These are phyloP conservation scores for Coniella lustricola DNA, from an alignment of 2,329 filamentous ascomycete species.

Conservation along the genomic window DNA sequence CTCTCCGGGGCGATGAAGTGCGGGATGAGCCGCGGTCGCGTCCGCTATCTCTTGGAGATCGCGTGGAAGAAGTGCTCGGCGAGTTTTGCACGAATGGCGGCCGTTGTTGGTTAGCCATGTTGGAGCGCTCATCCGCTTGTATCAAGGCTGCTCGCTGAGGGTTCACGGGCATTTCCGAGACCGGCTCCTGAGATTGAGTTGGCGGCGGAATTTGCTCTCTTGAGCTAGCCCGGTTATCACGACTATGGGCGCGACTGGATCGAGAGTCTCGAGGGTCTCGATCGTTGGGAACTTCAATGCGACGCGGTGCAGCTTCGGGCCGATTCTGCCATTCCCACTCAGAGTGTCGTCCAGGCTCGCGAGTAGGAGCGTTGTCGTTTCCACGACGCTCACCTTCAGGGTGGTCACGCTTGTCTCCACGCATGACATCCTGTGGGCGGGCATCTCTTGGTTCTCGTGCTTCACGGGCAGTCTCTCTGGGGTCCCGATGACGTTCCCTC, in stretches of 20 bases:
- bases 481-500: constrained; percentile 13
- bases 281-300: constrained; percentile 27
- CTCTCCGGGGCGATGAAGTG: constrained; percentile 44
- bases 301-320: constrained; percentile 26
- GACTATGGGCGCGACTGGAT: constrained; percentile 25
- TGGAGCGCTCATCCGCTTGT: constrained; percentile 30
- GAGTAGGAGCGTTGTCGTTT: constrained; percentile 28
- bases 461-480: constrained; percentile 23
- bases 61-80: constrained; percentile 28
- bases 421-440: constrained; percentile 10
- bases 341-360: constrained; percentile 29
- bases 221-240: constrained; percentile 18
- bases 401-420: constrained; percentile 22
- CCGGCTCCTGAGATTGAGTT: constrained; percentile 13
- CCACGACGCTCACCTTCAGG: constrained; percentile 41
- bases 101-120: constrained; percentile 41
- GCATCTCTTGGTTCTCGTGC: constrained; percentile 23
- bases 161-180: constrained; percentile 45
- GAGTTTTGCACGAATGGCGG: constrained; percentile 37
- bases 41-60: constrained; percentile 36
- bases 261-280: constrained; percentile 27
- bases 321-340: constrained; percentile 32
- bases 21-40: constrained; percentile 35
- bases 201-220: constrained; percentile 18
- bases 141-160: constrained; percentile 48